Evolutionary conservation across 2,329 filamentous ascomycete species (phyloP).

Genomic region (Coniochaeta sp.): DNA sequence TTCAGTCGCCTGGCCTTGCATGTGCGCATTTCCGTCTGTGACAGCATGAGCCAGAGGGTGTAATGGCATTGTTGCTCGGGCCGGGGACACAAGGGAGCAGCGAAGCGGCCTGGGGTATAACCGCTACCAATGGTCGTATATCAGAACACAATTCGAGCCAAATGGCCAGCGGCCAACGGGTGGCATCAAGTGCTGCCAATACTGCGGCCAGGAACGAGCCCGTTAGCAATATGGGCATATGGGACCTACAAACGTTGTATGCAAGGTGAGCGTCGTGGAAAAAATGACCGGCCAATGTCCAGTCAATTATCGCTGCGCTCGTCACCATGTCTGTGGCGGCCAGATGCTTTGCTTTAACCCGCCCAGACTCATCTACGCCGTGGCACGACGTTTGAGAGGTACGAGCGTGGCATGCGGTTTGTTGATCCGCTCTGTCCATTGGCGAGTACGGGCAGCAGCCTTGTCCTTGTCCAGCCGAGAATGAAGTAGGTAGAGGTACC

Average conservation of each 20-base stretch:
- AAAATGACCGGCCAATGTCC: neutral
- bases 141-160: neutral
- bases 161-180: neutral
- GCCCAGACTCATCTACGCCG: neutral
- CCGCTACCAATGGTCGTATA: neutral
- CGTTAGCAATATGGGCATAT: neutral
- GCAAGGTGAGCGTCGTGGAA: neutral
- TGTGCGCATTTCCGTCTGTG: neutral
- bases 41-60: neutral
- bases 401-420: neutral
- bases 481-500: too few relatives aligned
- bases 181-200: neutral
- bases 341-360: neutral
- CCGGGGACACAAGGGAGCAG: neutral
- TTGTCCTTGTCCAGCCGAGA: neutral
- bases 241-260: too few relatives aligned
- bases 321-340: neutral
- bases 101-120: neutral
- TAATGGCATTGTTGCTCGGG: neutral
- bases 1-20: neutral
- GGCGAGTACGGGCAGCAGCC: neutral
- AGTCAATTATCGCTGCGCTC: neutral
- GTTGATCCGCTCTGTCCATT: neutral
- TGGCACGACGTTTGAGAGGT: neutral
- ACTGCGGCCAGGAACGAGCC: neutral